Evolutionary conservation across 768 basidiomycete genomes (phyloP).

Genomic region (Boletus fagicola): DNA sequence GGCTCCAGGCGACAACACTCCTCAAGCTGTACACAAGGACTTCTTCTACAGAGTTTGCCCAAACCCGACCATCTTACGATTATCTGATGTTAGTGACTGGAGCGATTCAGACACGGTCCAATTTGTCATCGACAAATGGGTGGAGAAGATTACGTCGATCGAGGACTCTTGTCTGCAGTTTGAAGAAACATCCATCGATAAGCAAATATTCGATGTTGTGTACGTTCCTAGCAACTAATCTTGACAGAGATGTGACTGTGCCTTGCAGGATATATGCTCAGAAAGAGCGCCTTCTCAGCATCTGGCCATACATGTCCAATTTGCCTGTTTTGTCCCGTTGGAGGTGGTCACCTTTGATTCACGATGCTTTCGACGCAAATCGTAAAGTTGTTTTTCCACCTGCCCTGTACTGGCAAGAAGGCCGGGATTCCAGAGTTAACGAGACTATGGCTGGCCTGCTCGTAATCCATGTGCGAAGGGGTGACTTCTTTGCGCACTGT

Average conservation of each 20-base stretch:
- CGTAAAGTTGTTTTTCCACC: constrained; percentile 18
- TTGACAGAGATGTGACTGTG: background rate
- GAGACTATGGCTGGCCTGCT: constrained; percentile 36
- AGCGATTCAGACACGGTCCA: constrained; percentile 25
- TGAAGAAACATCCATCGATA: constrained; percentile 17
- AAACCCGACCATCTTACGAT: constrained; percentile 32
- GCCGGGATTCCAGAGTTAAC: background rate
- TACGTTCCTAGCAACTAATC: constrained; percentile 5
- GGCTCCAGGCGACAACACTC: constrained; percentile 27
- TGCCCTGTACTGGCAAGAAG: constrained; percentile 9
- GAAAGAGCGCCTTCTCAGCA: constrained; percentile 29
- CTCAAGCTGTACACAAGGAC: constrained; percentile 35
- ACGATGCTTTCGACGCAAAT: constrained; percentile 26
- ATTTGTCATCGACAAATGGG: constrained; percentile 36
- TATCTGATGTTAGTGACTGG: constrained; percentile 25
- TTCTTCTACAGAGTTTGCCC: constrained; percentile 41
- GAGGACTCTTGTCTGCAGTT: constrained; percentile 41
- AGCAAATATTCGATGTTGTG: constrained; percentile 18
- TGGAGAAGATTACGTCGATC: constrained; percentile 30
- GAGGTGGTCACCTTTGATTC: constrained; percentile 36
- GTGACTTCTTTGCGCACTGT: constrained; percentile 48
- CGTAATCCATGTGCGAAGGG: constrained; percentile 49
- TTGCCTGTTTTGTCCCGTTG: constrained; percentile 36
- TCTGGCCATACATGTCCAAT: constrained; percentile 34
- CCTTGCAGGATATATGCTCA: constrained; percentile 31